Evolutionary conservation across 2,329 filamentous ascomycete genomes (phyloP), one percentile per base, ranked within the genome.

Genomic region (Rosellinia necatrix): DNA sequence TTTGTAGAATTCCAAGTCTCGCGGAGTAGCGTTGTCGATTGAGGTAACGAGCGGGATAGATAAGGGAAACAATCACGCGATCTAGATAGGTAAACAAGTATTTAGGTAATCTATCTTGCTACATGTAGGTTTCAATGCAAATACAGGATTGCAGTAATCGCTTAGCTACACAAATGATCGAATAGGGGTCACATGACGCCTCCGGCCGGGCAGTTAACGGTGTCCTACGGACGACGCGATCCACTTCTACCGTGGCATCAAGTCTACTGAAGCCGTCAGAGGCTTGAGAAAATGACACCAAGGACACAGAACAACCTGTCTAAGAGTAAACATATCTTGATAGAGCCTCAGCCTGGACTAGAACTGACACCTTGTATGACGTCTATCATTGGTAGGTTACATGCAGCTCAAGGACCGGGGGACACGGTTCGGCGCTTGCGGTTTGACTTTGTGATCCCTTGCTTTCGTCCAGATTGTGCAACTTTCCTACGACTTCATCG

Each of bases 401-500:
- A 35, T n/a, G n/a, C n/a, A n/a, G n/a, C n/a, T n/a, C n/a, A n/a
- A n/a, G n/a, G n/a, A n/a, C n/a, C n/a, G n/a, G n/a, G n/a, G n/a
- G n/a, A n/a, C n/a, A n/a, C n/a, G n/a, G n/a, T n/a, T n/a, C n/a
- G n/a, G n/a, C n/a, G n/a, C n/a, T n/a, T n/a, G n/a, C n/a, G n/a
- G 13, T 24, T 15, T 6, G 7, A 30, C 22, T 17, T 35, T 22
- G 25, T 25, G 2, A 4, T 42, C 21, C 27, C 53, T 60, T 58
- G 49, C 21, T 22, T 57, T 60, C 54, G 49, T 48, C 35, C 6
- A 9, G 15, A 32, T 27, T 25, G 25, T 52, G 24, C n/a, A 56
- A 41, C 21, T 44, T 30, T n/a, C n/a, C n/a, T n/a, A n/a, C n/a
- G n/a, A n/a, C 38, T 15, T 25, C 6, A 17, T 52, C 41, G 40